These are phyloP conservation scores for Ricinus communis DNA, from an alignment of 345 rosid species.

Conservation along the genomic window DNA sequence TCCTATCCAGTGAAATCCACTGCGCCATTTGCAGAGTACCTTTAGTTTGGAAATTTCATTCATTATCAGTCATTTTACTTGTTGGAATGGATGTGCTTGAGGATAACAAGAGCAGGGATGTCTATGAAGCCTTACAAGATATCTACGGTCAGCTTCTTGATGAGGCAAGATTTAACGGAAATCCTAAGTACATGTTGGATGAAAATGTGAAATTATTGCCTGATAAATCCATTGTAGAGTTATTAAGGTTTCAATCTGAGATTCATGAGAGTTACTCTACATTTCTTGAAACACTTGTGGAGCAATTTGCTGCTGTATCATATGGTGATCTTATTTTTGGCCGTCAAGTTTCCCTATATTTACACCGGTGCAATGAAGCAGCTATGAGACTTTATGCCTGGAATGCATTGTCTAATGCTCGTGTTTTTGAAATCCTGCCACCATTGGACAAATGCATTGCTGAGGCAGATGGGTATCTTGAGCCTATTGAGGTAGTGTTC, in stretches of 20 bases:
- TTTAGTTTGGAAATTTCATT: slow-evolving; percentile 83
- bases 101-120: slow-evolving; percentile 60
- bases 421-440: slow-evolving; percentile 82
- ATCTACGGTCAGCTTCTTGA: slow-evolving; percentile 65
- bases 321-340: slow-evolving; percentile 71
- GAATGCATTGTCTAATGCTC: slow-evolving; percentile 60
- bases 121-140: slow-evolving; percentile 70
- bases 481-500: slow-evolving; percentile 68
- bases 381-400: slow-evolving; percentile 70
- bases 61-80: slow-evolving; percentile 65
- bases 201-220: slow-evolving; percentile 9
- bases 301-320: slow-evolving; percentile 78
- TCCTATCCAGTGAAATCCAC: slow-evolving; percentile 32
- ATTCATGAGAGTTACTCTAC: slow-evolving; percentile 72
- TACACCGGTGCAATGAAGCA: slow-evolving; percentile 66
- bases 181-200: slow-evolving; percentile 4
- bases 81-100: slow-evolving; percentile 73
- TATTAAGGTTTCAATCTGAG: slow-evolving; percentile 66
- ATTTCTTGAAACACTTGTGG: slow-evolving; percentile 70
- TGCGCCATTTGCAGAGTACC: slow-evolving; percentile 59
- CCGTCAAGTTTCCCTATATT: slow-evolving; percentile 71
- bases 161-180: slow-evolving; percentile 33
- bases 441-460: slow-evolving; percentile 65
- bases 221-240: slow-evolving; percentile 28
- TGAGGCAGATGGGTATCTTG: slow-evolving; percentile 69